A percentile compares a stretch with the other conserved stretches of the same genome.
phyloP scores from a whole-genome alignment of 164 flowering plant genomes.

The Kingdonia uniflora region DNA sequence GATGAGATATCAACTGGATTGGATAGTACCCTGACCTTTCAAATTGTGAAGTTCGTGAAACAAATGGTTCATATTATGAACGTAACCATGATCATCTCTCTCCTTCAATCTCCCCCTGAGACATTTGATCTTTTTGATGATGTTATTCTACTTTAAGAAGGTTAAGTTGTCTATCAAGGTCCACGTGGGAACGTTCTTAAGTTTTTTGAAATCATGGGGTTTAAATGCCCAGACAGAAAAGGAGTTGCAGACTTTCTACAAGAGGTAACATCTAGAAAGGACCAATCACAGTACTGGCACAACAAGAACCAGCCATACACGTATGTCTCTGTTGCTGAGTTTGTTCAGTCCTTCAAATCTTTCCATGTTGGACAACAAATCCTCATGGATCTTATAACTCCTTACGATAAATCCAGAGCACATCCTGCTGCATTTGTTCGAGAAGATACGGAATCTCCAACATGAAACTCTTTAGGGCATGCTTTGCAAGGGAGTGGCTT shows the following conservation, averaged over 20 bases:
- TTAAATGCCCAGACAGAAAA: conserved; percentile 51
- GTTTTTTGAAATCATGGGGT: conserved; percentile 44
- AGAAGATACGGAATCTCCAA: conserved; percentile 43
- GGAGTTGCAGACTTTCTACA: conserved; percentile 53
- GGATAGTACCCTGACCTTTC: conserved; percentile 56
- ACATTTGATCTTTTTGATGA: conserved; percentile 51
- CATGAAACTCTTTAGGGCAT: conserved; percentile 41
- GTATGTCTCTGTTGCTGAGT: conserved; percentile 31
- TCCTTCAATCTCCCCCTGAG: conserved; percentile 58
- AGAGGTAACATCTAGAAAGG: conserved; percentile 56
- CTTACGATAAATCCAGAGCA: conserved; percentile 30
- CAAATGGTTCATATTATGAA: conserved; percentile 58
- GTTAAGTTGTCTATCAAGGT: conserved; percentile 48
- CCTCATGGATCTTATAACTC: conserved; percentile 22
- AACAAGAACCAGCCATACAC: conserved; percentile 24
- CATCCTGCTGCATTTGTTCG: conserved; percentile 51
- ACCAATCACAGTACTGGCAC: conserved; percentile 56
- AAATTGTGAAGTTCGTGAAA: conserved; percentile 43
- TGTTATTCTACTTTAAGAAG: conserved; percentile 45
- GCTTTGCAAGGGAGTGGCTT: conserved; percentile 46
- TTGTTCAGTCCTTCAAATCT: conserved; percentile 23
- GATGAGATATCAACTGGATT: conserved; percentile 63
- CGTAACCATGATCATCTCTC: conserved; percentile 49
- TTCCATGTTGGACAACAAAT: conserved; percentile 36
- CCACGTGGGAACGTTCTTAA: conserved; percentile 36